Evolutionary conservation across 2,329 filamentous ascomycete genomes (phyloP), one percentile per base, ranked within the genome.

Genomic region (Bipolaris zeicola): DNA sequence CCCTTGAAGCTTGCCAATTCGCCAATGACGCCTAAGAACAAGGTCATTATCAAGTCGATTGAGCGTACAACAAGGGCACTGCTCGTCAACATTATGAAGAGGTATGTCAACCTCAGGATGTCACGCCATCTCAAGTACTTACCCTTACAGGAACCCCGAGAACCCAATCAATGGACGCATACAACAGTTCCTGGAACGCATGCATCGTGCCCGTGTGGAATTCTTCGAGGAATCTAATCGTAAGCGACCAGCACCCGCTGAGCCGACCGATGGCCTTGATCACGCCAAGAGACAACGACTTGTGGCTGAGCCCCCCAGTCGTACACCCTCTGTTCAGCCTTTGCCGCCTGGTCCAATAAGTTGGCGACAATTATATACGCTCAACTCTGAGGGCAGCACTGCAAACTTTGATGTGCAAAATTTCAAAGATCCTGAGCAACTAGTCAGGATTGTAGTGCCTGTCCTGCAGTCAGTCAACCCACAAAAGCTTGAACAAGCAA

Each of bases 41-140:
- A 89, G 66, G 89, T 99, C 57, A 86, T 94, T 67, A 84, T 96
- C 59, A 92, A 89, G 76, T 98, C 94, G 5, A 95, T 99, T 87
- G 94, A 97, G 76, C 92, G 96, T 72, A 99, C 95, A 22, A 90
- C 90, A 3, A 86, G 92, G 67, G 87, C 92, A 64, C 80, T 99
- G 44, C 82, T 98, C 37, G 84, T 93, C 50, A 93, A 97, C 76
- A 81, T 96, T 50, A 82, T 89, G 64, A 94, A 94, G 79, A 85
- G 87, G 89, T 91, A 81, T 64, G 81, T 60, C 11, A 31, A 10
- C 48, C 13, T 56, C 33, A 22, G n/a, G 22, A 18, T 7, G 13
- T 44, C 8, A 46, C 44, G 5, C 20, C 52, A 41, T n/a, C 20
- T 3, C 41, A 39, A 43, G 58, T 44, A 28, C 49, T 57, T 46